Evolutionary conservation across 225 moss, liverwort and hornwort genomes (phyloP).

Genomic region (Pleurozium schreberi): DNA sequence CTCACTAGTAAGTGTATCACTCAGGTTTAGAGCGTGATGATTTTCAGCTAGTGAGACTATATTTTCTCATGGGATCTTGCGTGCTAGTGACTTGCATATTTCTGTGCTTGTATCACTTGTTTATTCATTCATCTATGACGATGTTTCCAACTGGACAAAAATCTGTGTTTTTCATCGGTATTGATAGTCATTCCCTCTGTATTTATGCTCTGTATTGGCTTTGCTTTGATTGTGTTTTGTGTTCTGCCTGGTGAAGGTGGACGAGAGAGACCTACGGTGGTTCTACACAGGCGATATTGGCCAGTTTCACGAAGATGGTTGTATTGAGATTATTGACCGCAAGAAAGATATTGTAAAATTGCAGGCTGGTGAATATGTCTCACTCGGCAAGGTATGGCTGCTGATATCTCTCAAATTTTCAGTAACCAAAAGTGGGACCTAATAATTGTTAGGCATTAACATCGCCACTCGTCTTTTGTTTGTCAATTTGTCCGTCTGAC

Average conservation of each 20-base stretch:
- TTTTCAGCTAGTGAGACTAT: not conserved
- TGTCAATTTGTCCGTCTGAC: not conserved
- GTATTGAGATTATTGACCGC: conserved; percentile 85
- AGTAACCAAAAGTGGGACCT: not conserved
- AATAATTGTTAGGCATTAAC: not conserved
- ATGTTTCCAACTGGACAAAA: not conserved
- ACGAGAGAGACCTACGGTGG: conserved; percentile 81
- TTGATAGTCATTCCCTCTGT: not conserved
- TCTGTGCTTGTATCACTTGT: not conserved
- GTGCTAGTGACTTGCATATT: not conserved
- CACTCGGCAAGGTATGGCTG: conserved; percentile 73
- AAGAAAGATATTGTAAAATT: conserved; percentile 97
- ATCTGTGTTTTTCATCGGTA: not conserved
- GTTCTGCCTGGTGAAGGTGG: conserved; percentile 31
- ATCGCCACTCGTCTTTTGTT: not conserved
- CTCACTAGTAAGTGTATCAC: not conserved
- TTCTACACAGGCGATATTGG: conserved; percentile 93
- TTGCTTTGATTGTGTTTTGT: not conserved
- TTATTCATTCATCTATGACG: not conserved
- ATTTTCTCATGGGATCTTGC: not conserved
- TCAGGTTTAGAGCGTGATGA: not conserved
- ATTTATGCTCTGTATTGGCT: not conserved
- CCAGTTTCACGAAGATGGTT: conserved; percentile 76
- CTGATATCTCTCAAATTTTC: not conserved
- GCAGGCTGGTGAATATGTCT: conserved; percentile 97